Evolutionary conservation across 2,329 filamentous ascomycete genomes (phyloP), one percentile per base, ranked within the genome.

Genomic region (Phialocephala subalpina): DNA sequence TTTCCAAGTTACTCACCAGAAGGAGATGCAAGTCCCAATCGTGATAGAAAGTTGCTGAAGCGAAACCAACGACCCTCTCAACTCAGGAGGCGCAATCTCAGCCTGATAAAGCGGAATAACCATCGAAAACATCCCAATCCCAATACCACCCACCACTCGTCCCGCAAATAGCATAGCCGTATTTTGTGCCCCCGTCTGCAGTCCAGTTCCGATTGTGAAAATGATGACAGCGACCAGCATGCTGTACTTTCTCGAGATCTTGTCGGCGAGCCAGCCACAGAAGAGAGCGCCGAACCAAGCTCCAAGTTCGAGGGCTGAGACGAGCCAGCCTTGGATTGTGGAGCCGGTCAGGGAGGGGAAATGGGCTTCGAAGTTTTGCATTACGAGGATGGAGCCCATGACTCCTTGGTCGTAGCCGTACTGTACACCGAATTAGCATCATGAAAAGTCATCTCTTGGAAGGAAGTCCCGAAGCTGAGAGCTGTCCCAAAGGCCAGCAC

Each of bases 41-140:
- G 83, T 86, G 64, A 86, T 88, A 2, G 86, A 84, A 20, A 91
- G 81, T 67, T 89, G 87, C 63, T 91, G 87, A n/a, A 90, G 80
- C 2, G 84, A 86, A 16, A 91, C 87, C 3, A 91, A 80, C 11
- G 87, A 83, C 38, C 89, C 89, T 64, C 89, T 81, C 25, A 90
- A 82, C 73, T 91, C 87, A 0, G 88, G 88, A 12, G 87, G 82
- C 1, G 84, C 81, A 6, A 82, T 77, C 70, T 86, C 84, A 36
- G 82, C 81, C 57, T 83, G 83, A 72, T 85, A 85, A 0, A 84
- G 72, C 0, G 78, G 77, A 36, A 80, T 40, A 6, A 62, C 78
- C 56, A 82, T 79, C 1, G 80, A 82, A 6, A 80, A 81, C 72
- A 81, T 80, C 14, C 82, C 82, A 67, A 84, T 81, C 2, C 82